Evolutionary conservation across 2,329 filamentous ascomycete genomes (phyloP).

Genomic region (Apiospora pterosperma): DNA sequence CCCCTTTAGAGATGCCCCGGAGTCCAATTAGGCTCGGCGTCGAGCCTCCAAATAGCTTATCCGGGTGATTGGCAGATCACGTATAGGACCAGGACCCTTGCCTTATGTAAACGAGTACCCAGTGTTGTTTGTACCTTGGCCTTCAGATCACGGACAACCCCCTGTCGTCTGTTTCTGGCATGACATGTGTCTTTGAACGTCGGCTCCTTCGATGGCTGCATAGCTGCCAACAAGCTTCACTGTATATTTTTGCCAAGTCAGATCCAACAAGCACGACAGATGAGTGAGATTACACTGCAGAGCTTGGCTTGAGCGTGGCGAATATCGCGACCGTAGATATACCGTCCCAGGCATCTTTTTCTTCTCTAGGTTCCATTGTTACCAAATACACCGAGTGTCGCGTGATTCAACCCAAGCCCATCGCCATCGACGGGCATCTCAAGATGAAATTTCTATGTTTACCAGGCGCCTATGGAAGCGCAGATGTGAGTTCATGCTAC

Average conservation of each 20-base stretch:
- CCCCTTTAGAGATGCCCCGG: neutral
- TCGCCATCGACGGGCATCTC: neutral
- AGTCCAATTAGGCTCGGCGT: neutral
- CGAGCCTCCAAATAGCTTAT: neutral
- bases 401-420: no score
- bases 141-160: neutral
- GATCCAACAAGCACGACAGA: neutral
- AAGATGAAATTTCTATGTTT: slow-evolving; percentile 27
- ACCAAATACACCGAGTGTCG: neutral
- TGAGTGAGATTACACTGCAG: neutral
- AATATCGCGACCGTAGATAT: neutral
- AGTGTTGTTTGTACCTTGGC: neutral
- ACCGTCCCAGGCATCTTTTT: neutral
- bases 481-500: slow-evolving; percentile 14
- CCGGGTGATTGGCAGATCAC: neutral
- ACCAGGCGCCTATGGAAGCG: slow-evolving; percentile 25
- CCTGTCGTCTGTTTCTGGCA: neutral
- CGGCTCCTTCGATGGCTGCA: neutral
- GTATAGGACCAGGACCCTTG: neutral
- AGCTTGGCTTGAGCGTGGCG: neutral
- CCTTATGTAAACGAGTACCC: no score
- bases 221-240: neutral
- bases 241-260: neutral
- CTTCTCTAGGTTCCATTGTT: neutral
- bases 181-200: neutral